phyloP scores from a whole-genome alignment of 106 monocot species.

The Acorus gramineus region DNA sequence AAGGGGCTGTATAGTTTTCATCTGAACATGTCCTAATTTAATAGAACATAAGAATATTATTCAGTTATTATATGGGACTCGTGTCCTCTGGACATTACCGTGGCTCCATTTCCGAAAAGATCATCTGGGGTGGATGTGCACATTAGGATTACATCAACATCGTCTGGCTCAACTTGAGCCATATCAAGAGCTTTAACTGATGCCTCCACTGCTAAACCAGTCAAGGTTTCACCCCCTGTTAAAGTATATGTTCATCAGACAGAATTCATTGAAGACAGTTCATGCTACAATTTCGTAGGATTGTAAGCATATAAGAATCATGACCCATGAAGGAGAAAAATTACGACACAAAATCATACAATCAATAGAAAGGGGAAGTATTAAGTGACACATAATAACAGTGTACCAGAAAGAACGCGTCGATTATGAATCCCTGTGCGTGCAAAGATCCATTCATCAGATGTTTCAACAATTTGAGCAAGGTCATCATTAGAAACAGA shows the following conservation, averaged over 20 bases:
- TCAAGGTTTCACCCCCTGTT: conserved; percentile 47
- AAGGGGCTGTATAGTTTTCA: too few relatives aligned
- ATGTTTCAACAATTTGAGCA: conserved; percentile 80
- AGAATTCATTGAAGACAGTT: too few relatives aligned
- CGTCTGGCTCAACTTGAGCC: conserved; percentile 60
- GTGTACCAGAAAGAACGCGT: conserved; percentile 65
- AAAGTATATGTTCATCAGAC: background rate
- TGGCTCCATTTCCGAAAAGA: conserved; percentile 54
- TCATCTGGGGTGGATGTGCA: conserved; percentile 79
- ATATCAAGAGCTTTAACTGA: conserved; percentile 54
- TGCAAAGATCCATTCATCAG: conserved; percentile 95
- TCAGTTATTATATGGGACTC: background rate
- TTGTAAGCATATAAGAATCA: too few relatives aligned
- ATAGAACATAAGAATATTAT: too few relatives aligned
- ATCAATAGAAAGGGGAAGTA: too few relatives aligned
- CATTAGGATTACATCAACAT: conserved; percentile 61
- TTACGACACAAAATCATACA: too few relatives aligned
- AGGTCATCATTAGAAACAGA: conserved; percentile 81
- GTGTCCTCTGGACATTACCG: conserved; percentile 22
- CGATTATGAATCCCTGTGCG: conserved; percentile 85
- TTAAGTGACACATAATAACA: too few relatives aligned
- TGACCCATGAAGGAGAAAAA: too few relatives aligned
- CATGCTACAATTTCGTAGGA: too few relatives aligned
- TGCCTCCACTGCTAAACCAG: conserved; percentile 42
- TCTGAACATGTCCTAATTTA: too few relatives aligned